Evolutionary conservation across 2,329 filamentous ascomycete genomes (phyloP).

Genomic region (Trichoderma endophyticum): DNA sequence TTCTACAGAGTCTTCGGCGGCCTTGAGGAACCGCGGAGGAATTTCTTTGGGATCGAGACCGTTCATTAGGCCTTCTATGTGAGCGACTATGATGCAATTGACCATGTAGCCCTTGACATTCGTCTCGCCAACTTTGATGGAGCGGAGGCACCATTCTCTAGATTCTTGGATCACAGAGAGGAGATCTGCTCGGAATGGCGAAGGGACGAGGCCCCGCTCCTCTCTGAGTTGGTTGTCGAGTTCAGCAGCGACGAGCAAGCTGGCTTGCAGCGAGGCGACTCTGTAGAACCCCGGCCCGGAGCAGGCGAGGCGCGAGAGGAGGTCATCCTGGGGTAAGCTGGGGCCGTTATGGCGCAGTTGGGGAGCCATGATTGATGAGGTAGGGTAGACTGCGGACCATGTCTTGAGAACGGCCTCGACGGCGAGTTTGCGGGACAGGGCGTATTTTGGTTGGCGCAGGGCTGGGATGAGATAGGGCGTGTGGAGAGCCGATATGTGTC

Average conservation of each 20-base stretch:
- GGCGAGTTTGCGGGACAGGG: conserved; percentile 48
- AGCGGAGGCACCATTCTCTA: conserved; percentile 37
- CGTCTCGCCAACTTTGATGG: conserved; percentile 49
- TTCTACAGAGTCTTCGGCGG: conserved; percentile 37
- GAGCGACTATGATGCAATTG: conserved; percentile 26
- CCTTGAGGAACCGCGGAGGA: conserved; percentile 33
- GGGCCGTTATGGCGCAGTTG: background rate
- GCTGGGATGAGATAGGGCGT: conserved; percentile 46
- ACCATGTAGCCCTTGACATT: conserved; percentile 54
- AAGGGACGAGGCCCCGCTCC: conserved; percentile 36
- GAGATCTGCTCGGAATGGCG: conserved; percentile 40
- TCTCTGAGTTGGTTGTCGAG: conserved; percentile 41
- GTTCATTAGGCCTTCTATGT: conserved; percentile 41
- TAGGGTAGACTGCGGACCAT: conserved; percentile 40
- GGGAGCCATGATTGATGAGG: conserved; percentile 10
- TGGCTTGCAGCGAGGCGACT: conserved; percentile 32
- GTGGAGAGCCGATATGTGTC: conserved; percentile 56
- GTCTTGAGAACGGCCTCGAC: conserved; percentile 48
- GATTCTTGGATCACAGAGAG: conserved; percentile 41
- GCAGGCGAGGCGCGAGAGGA: conserved; percentile 37
- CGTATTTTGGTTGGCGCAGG: conserved; percentile 43
- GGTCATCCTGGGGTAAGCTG: conserved; percentile 21
- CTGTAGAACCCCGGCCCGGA: conserved; percentile 43
- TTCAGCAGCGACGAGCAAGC: conserved; percentile 40
- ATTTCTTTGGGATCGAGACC: conserved; percentile 37